Conservation (phyloP, 2,329 filamentous ascomycete species). For the Keithomyces neogunnii region DNA sequence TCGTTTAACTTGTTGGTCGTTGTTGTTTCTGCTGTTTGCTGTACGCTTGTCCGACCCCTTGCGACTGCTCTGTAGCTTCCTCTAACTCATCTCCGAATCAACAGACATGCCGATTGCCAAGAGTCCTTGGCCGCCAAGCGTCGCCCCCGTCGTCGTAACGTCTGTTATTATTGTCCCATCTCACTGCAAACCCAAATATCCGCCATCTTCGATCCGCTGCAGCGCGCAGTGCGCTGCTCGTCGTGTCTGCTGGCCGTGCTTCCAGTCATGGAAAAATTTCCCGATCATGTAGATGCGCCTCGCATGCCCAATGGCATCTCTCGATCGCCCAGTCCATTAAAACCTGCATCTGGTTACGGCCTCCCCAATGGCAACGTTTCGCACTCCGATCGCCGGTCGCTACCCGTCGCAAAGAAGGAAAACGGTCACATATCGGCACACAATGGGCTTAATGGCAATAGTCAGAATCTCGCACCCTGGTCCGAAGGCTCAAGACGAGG, state of each 20-base stretch:
- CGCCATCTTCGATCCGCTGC: background rate
- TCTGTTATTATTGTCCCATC: too few species aligned
- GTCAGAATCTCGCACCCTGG: slow-evolving; percentile 12
- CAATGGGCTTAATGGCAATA: background rate
- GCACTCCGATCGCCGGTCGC: slow-evolving; percentile 11
- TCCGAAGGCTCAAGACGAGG: slow-evolving; percentile 27
- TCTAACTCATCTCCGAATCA: background rate
- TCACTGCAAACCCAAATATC: too few species aligned
- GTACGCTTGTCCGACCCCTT: background rate
- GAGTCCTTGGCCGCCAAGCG: background rate
- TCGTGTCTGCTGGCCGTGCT: background rate
- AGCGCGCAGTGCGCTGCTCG: background rate
- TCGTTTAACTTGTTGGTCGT: background rate
- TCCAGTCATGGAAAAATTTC: slow-evolving; percentile 45
- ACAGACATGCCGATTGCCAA: background rate
- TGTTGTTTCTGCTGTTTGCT: background rate
- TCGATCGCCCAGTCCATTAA: slow-evolving; percentile 18
- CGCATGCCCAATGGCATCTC: slow-evolving; percentile 18
- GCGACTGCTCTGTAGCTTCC: background rate
- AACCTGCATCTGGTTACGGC: slow-evolving; percentile 15
- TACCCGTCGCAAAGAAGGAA: slow-evolving; percentile 1
- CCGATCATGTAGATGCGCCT: slow-evolving; percentile 41
- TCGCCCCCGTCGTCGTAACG: background rate
- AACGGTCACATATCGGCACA: background rate
- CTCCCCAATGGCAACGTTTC: slow-evolving; percentile 18